phyloP scores from a whole-genome alignment of 2,329 filamentous ascomycete species.

The Phaeosphaeria sp. region DNA sequence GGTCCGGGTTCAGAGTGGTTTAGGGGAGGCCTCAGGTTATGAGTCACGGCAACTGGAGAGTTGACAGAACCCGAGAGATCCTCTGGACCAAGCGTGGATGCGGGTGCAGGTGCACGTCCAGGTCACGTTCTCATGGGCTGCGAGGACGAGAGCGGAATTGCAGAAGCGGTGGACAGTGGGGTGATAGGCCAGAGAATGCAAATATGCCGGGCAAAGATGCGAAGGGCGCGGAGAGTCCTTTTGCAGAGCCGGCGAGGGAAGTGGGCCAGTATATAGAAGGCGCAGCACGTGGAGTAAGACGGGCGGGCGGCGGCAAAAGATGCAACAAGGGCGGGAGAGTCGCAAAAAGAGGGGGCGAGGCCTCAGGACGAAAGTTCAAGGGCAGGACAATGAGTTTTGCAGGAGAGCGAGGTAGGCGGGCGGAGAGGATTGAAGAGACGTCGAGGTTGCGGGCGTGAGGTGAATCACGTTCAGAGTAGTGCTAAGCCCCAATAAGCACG shows the following conservation, averaged over 20 bases:
- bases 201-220: conserved; percentile 16
- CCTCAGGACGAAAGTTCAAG: conserved; percentile 28
- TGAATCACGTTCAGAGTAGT: conserved; percentile 21
- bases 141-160: conserved; percentile 10
- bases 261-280: conserved; percentile 40
- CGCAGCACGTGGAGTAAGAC: conserved; percentile 40
- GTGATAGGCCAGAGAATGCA: conserved; percentile 15
- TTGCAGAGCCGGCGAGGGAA: conserved; percentile 26
- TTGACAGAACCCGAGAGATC: conserved; percentile 32
- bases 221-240: conserved; percentile 40
- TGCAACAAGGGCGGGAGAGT: conserved; percentile 30
- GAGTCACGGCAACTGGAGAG: conserved; percentile 41
- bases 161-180: conserved; percentile 9
- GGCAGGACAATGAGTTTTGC: neutral
- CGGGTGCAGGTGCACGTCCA: conserved; percentile 15
- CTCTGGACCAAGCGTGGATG: conserved; percentile 31
- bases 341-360: conserved; percentile 30
- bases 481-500: conserved; percentile 8
- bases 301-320: conserved; percentile 34
- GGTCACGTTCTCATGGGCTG: conserved; percentile 37
- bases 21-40: conserved; percentile 39
- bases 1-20: conserved; percentile 30
- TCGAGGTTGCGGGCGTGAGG: conserved; percentile 23
- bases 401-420: conserved; percentile 16
- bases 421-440: conserved; percentile 23